These are phyloP conservation scores for Penicillium turbatum DNA, from an alignment of 495 filamentous ascomycete species.

Conservation along the genomic window DNA sequence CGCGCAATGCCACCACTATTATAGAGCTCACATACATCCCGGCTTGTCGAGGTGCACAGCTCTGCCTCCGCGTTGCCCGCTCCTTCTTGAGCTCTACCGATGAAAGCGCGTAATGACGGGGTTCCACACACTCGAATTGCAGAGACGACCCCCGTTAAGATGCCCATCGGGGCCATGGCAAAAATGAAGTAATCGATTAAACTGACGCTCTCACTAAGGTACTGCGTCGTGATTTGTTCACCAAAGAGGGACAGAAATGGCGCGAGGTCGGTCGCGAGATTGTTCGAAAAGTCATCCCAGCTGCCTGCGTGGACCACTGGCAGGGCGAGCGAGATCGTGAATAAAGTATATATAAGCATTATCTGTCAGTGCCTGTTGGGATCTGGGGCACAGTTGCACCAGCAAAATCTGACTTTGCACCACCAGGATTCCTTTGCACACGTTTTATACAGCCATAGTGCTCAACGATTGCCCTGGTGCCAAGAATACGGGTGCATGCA, in stretches of 20 bases:
- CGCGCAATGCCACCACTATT: background rate
- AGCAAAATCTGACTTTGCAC: too few relatives aligned
- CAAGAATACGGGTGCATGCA: too few relatives aligned
- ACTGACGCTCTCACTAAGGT: background rate
- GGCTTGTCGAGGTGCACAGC: background rate
- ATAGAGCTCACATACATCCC: slow-evolving; percentile 1
- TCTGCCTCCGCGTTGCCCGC: background rate
- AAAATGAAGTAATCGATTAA: background rate
- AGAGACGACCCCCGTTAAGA: background rate
- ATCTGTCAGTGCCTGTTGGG: too few relatives aligned
- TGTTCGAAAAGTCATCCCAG: slow-evolving; percentile 2
- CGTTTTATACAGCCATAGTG: too few relatives aligned
- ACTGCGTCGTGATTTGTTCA: background rate
- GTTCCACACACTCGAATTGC: background rate
- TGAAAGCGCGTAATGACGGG: background rate
- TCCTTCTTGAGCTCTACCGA: slow-evolving; percentile 3
- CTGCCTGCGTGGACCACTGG: background rate
- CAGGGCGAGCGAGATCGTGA: too few relatives aligned
- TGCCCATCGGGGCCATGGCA: background rate
- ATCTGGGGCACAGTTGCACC: too few relatives aligned
- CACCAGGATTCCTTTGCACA: too few relatives aligned
- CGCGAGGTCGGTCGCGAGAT: slow-evolving; percentile 1
- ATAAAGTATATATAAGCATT: too few relatives aligned
- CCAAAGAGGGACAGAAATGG: slow-evolving; percentile 1
- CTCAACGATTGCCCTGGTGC: too few relatives aligned